Evolutionary conservation across 345 rosid species (phyloP).

Genomic region (sweet orange (Citrus sinensis)): DVS_A1.0 CM039167.1:4577001-4577500

Average conservation of each 20-base stretch:
- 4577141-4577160: no score
- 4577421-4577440: background rate
- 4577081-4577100: background rate
- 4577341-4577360: no score
- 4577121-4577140: background rate
- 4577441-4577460: background rate
- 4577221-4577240: no score
- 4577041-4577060: background rate
- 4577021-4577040: slow-evolving; percentile 1
- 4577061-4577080: background rate
- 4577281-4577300: no score
- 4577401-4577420: background rate
- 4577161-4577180: background rate
- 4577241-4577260: no score
- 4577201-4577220: no score
- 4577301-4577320: no score
- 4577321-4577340: no score
- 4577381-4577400: background rate
- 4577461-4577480: background rate
- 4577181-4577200: background rate
- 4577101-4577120: background rate
- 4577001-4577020: background rate
- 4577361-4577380: background rate
- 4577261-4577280: no score
- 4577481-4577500: background rate